Conservation (phyloP, 2,329 filamentous ascomycete species). For the Colletotrichum liaoningense region DNA sequence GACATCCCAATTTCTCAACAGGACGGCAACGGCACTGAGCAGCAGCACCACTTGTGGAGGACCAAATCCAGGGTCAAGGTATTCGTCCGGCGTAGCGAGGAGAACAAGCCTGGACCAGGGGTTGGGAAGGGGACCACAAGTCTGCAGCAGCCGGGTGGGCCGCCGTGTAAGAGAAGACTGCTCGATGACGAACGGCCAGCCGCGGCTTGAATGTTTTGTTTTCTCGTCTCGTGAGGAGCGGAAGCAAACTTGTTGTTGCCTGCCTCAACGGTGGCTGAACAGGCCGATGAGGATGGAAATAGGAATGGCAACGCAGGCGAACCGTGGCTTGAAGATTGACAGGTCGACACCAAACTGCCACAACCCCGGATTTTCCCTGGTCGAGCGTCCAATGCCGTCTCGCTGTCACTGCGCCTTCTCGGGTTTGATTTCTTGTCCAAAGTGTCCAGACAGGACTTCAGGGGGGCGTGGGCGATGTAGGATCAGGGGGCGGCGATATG, state of each 20-base stretch:
- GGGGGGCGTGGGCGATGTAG: constrained; percentile 4
- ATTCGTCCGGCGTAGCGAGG: background rate
- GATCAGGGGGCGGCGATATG: constrained; percentile 27
- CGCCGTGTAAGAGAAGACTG: constrained; percentile 23
- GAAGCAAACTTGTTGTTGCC: background rate
- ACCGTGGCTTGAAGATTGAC: background rate
- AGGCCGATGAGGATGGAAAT: too few species aligned
- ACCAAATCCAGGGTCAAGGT: background rate
- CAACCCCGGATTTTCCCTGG: constrained; percentile 14
- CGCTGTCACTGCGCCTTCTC: constrained; percentile 9
- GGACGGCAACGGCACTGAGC: constrained; percentile 14
- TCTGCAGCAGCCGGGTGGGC: constrained; percentile 33
- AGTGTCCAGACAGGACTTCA: background rate
- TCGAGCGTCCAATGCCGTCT: background rate
- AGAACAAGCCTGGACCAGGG: constrained; percentile 9
- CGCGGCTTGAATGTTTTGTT: constrained; percentile 6
- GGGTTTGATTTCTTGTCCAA: constrained; percentile 4
- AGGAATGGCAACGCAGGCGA: background rate
- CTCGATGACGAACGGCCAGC: constrained; percentile 24
- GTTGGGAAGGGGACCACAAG: constrained; percentile 10
- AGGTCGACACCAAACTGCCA: background rate
- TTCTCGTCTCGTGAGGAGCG: background rate
- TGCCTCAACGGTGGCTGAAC: background rate
- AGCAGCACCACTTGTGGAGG: constrained; percentile 11
- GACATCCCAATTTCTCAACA: background rate